Conservation (phyloP, 352 stramenopile species). For the Ophiocytium majus region DNA sequence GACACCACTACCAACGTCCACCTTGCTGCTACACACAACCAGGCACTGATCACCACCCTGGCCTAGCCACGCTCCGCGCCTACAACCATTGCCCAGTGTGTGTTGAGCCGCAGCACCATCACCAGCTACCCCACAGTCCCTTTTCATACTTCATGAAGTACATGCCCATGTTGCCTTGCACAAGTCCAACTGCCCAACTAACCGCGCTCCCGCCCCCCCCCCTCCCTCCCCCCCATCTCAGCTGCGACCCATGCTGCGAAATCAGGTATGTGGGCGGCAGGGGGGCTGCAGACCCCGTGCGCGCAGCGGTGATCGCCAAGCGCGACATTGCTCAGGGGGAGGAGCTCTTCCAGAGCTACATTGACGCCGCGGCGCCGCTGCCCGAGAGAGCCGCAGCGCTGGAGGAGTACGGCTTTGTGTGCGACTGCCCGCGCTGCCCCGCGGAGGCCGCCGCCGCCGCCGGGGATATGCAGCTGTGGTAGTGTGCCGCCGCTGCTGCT, state of each 20-base stretch:
- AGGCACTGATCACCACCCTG: too few species aligned
- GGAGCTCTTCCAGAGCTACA: conserved; percentile 92
- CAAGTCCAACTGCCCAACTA: too few species aligned
- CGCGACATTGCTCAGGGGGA: conserved; percentile 68
- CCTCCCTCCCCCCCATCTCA: not conserved
- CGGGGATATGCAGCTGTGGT: not conserved
- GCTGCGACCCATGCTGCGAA: conserved; percentile 25
- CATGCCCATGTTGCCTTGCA: too few species aligned
- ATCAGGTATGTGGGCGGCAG: conserved; percentile 17
- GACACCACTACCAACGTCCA: too few species aligned
- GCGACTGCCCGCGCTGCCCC: conserved; percentile 63
- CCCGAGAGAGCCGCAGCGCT: conserved; percentile 68
- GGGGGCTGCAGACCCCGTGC: conserved; percentile 27
- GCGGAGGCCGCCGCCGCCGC: not conserved
- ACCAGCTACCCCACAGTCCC: too few species aligned
- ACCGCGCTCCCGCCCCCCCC: not conserved
- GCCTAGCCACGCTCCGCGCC: too few species aligned
- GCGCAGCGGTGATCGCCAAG: conserved; percentile 58
- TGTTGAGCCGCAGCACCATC: too few species aligned
- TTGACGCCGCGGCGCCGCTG: conserved; percentile 76
- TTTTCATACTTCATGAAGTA: too few species aligned
- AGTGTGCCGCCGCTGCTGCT: not conserved
- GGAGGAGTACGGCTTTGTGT: conserved; percentile 70
- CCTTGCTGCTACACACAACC: too few species aligned
- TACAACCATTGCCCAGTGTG: too few species aligned